Base-by-base conservation (phyloP, 345 rosid species). In the Hibiscus syriacus region DNA sequence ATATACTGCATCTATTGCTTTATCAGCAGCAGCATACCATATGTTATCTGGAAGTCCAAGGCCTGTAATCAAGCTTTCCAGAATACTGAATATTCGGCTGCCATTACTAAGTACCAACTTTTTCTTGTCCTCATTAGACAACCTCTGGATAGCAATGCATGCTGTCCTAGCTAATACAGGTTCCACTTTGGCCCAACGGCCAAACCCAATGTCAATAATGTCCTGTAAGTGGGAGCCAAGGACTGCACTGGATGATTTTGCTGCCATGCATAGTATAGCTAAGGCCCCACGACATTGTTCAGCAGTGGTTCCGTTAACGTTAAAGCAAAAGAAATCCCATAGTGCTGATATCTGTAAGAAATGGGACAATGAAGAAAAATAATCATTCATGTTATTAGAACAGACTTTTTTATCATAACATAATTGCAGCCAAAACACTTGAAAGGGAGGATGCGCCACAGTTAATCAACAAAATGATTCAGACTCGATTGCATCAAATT, bases 311-410 rank as follows among this genome's bases (percentile, higher is more conserved):
- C 97, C 97, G 76, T 77, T 84, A 60, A 89, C 78, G 77, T 94
- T 94, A 74, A 94, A 91, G 84, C 96, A 91, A 80, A 91, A 94
- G 81, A 87, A 86, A 82, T 91, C 97, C 99, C 99, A 94, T 59
- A 94, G 71, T 55, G 96, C 95, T 20, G 96, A 85, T 77, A 80
- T 87, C 99, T 94, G 82, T 79, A 78, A 60, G 72, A 69, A 10
- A 69, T 56, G 55, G 5, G 60, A 54, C 46, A 54, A 14, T 49
- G 17, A 23, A 29, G 39, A 29, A 17, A 48, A 65, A 30, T 2
- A 30, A 65, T 2, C 17, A 29, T 46, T 48, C 23, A 23, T 67
- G 14, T 25, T 14, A 34, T 34, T 3, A 67, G 14, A 23, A 36
- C 53, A 55, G 16, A 38, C 25, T 39, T 25, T 20, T 39, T 25